Conservation (phyloP, 2,329 filamentous ascomycete species). For the Colletotrichum sp. region DNA sequence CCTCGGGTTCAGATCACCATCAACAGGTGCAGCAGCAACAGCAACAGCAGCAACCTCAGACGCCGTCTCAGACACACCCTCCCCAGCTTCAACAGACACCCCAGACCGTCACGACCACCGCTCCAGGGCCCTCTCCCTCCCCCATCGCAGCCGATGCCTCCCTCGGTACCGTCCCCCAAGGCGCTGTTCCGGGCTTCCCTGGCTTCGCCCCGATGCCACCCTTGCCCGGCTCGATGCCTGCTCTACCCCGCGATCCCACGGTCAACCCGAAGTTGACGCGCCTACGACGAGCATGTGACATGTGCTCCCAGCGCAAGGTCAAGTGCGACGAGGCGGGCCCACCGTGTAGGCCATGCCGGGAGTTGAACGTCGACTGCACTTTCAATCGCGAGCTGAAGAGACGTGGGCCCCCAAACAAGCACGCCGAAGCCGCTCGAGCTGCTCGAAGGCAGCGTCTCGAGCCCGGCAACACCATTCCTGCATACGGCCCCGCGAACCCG, state of each 20-base stretch:
- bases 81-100: slow-evolving; percentile 21
- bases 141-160: neutral
- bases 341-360: slow-evolving; percentile 62
- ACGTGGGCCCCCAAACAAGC: slow-evolving; percentile 64
- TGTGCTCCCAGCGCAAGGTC: slow-evolving; percentile 67
- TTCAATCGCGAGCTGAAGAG: slow-evolving; percentile 63
- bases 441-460: slow-evolving; percentile 54
- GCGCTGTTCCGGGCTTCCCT: neutral
- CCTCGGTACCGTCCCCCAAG: neutral
- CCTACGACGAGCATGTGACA: slow-evolving; percentile 63
- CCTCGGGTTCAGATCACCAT: neutral
- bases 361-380: slow-evolving; percentile 64
- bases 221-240: neutral
- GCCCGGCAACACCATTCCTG: slow-evolving; percentile 12
- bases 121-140: neutral
- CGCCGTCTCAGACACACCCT: slow-evolving; percentile 1
- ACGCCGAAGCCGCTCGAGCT: slow-evolving; percentile 59
- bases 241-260: slow-evolving; percentile 37
- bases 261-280: slow-evolving; percentile 59
- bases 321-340: slow-evolving; percentile 63
- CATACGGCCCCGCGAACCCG: slow-evolving; percentile 8
- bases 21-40: slow-evolving; percentile 16
- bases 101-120: neutral
- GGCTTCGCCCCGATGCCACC: slow-evolving; percentile 1
- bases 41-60: slow-evolving; percentile 19